Evolutionary conservation across 1,284 basidiomycete genomes (phyloP), one percentile per base, ranked within the genome.

Genomic region (Spongiforma sp.): DNA sequence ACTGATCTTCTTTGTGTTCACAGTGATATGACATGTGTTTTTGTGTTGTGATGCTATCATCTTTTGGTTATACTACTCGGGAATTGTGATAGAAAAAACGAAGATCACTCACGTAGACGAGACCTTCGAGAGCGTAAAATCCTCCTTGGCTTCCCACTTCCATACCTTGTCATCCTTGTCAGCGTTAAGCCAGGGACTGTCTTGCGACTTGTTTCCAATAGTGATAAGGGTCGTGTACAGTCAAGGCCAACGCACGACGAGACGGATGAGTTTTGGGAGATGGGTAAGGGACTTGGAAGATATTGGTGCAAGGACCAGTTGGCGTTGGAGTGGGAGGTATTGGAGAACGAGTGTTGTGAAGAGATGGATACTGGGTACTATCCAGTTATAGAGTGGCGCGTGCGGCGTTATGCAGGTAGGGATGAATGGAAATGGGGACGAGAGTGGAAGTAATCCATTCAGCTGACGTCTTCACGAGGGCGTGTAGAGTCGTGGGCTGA

Each of bases 271-370:
- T 59, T 82, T 83, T 57, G 85, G 84, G 3, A 93, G 79, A 67
- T 90, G 89, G 4, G 83, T 80, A 68, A 93, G 88, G 0, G 87
- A 89, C 71, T 90, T 92, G 71, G 78, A 0, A 90, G 91, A 8
- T 91, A 87, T 66, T 90, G 89, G 65, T 1, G 72, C 54, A 28
- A 81, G 79, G 39, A 88, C 75, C 62, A 89, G 78, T 74, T 91
- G 90, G 68, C 91, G 85, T 24, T 89, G 84, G n/a, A 92, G 80
- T 2, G 87, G 79, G 34, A 90, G 79, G 67, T 92, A 89, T 61
- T 85, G 84, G 5, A 75, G 76, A 68, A 81, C 83, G 5, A 78
- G 75, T 1, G 84, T 83, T 0, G 73, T 76, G 4, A 76, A 65
- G n/a, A 72, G 73, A 15, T 79, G 78, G 59, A 80, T 82, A 33